A percentile compares a stretch with the other conserved stretches of the same genome.
Conservation (phyloP, 257 asterid species). For the Nicotiana paniculata region DNA sequence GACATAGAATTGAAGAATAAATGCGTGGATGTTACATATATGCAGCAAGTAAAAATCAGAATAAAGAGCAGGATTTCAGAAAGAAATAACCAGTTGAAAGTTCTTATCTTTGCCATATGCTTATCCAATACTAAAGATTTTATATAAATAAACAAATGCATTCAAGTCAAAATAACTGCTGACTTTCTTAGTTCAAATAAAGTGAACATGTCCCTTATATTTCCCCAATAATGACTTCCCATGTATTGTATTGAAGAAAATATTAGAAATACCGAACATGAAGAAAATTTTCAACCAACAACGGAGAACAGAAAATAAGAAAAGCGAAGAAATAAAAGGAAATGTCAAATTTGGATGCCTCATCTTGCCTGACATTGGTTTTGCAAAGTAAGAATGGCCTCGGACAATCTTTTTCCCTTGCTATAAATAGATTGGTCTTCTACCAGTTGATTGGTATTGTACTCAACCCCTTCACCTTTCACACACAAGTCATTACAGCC, state of each 20-base stretch:
- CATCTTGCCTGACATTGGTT: slow-evolving; percentile 18
- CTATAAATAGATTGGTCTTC: background rate
- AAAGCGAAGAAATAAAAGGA: background rate
- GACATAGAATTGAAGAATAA: background rate
- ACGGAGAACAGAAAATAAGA: background rate
- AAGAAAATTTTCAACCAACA: background rate
- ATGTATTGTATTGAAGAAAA: background rate
- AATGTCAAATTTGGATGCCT: background rate
- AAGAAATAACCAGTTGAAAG: background rate
- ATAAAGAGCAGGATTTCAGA: background rate
- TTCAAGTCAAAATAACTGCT: background rate
- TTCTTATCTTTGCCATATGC: background rate
- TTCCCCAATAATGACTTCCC: background rate
- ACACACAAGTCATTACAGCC: background rate
- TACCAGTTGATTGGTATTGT: background rate
- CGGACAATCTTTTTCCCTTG: slow-evolving; percentile 4
- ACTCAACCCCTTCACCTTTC: background rate
- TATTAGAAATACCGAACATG: background rate
- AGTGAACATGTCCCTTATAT: background rate
- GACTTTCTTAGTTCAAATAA: background rate
- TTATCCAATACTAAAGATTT: background rate
- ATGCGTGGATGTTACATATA: background rate
- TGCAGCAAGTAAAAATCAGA: background rate
- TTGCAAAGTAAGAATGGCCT: slow-evolving; percentile 4
- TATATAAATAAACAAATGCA: background rate